Evolutionary conservation across 805 yeast species (phyloP).

Genomic region (Kuraishia ogatae): DNA sequence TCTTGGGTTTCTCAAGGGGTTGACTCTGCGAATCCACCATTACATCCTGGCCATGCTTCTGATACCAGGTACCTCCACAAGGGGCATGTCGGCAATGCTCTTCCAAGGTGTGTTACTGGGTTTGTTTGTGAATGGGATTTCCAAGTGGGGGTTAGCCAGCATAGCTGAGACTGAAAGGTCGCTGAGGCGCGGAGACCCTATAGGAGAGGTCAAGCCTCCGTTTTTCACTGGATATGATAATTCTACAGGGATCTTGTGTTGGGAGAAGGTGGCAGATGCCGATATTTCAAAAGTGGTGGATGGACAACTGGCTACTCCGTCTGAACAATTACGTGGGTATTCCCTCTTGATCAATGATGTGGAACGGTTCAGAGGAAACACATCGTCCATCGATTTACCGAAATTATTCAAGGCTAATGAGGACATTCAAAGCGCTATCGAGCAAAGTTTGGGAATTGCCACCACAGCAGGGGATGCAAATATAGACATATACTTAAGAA

Average conservation of each 20-base stretch:
- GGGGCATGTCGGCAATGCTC: slow-evolving; percentile 58
- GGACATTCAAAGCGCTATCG: slow-evolving; percentile 9
- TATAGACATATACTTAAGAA: slow-evolving; percentile 40
- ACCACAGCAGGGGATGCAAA: slow-evolving; percentile 22
- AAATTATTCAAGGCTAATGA: slow-evolving; percentile 22
- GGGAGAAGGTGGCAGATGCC: slow-evolving; percentile 20
- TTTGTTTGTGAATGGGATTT: slow-evolving; percentile 71
- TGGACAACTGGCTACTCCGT: slow-evolving; percentile 16
- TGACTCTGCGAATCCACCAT: slow-evolving; percentile 74
- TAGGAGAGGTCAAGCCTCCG: slow-evolving; percentile 47
- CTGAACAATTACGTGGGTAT: slow-evolving; percentile 34
- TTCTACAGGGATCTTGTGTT: slow-evolving; percentile 24
- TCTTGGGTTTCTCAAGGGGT: slow-evolving; percentile 48
- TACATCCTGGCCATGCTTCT: slow-evolving; percentile 67
- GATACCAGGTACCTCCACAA: slow-evolving; percentile 77
- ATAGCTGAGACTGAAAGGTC: slow-evolving; percentile 69
- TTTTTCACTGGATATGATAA: slow-evolving; percentile 24
- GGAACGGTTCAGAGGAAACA: slow-evolving; percentile 58
- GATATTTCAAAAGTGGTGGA: slow-evolving; percentile 10
- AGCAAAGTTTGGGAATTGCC: slow-evolving; percentile 13
- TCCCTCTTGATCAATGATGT: slow-evolving; percentile 73
- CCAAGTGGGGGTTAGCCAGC: slow-evolving; percentile 92
- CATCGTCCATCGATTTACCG: slow-evolving; percentile 33
- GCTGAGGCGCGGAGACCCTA: slow-evolving; percentile 67
- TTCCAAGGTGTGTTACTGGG: slow-evolving; percentile 86